Conservation (phyloP, 805 yeast species). For the Myxozyma vanderwaltii region DNA sequence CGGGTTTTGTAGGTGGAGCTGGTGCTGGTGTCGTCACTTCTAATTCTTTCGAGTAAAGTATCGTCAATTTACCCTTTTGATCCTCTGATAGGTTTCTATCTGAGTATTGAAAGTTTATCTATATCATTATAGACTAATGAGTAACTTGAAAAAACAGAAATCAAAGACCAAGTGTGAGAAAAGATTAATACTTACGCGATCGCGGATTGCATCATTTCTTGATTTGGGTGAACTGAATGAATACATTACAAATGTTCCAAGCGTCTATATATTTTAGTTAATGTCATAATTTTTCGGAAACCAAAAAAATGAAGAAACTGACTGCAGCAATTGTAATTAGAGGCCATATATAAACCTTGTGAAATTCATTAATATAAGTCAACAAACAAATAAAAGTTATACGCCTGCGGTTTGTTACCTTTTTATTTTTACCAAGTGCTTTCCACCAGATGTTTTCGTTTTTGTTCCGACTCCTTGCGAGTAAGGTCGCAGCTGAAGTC, state of each 20-base stretch:
- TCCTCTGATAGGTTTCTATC: background rate
- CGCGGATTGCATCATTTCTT: background rate
- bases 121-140: too few relatives aligned
- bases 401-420: too few relatives aligned
- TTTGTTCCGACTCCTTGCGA: background rate
- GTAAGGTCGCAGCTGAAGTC: background rate
- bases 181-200: background rate
- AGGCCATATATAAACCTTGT: background rate
- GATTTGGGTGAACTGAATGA: background rate
- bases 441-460: slow-evolving; percentile 10
- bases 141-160: background rate
- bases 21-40: too few relatives aligned
- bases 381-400: too few relatives aligned
- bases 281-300: too few relatives aligned
- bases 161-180: background rate
- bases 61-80: background rate
- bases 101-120: background rate
- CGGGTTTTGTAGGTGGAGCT: too few relatives aligned
- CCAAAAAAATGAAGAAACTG: background rate
- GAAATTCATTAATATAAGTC: too few relatives aligned
- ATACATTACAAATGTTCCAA: background rate
- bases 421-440: slow-evolving; percentile 15
- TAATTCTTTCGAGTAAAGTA: background rate
- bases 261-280: background rate
- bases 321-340: background rate